phyloP scores from a whole-genome alignment of 306 rosid genomes.

The Crataegus laevigata region DNA sequence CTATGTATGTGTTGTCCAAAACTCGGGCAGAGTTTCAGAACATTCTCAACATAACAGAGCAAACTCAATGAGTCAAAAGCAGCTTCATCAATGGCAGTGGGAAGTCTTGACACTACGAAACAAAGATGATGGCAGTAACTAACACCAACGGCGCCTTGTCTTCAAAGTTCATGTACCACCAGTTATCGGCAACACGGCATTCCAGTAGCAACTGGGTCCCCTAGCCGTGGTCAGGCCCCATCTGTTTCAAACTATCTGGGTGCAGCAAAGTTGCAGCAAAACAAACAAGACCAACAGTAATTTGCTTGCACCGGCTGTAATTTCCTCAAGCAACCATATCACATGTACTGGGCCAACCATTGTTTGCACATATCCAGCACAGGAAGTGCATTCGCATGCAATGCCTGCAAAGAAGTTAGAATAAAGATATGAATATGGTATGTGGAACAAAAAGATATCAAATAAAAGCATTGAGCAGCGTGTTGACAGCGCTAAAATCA shows the following conservation, averaged over 20 bases:
- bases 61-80: not conserved
- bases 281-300: conserved; percentile 14
- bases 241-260: conserved; percentile 6
- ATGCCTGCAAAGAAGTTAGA: conserved; percentile 60
- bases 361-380: conserved; percentile 99
- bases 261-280: conserved; percentile 2
- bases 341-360: conserved; percentile 97
- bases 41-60: not conserved
- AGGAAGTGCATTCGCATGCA: conserved; percentile 93
- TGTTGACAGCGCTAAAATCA: not conserved
- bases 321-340: conserved; percentile 17
- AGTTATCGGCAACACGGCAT: not conserved
- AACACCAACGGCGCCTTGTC: not conserved
- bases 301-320: not conserved
- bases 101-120: conserved; percentile 8
- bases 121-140: conserved; percentile 15
- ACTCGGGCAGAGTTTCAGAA: not conserved
- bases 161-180: not conserved
- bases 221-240: conserved; percentile 2
- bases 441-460: not conserved
- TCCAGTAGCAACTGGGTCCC: not conserved
- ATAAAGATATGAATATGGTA: conserved; percentile 1
- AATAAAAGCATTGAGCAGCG: not conserved
- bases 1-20: not conserved
- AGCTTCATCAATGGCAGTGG: conserved; percentile 14